A percentile compares a stretch with the other conserved stretches of the same genome.
These are phyloP conservation scores for Calocybe gambosa DNA, from an alignment of 1,284 basidiomycete species.

Conservation along the genomic window DNA sequence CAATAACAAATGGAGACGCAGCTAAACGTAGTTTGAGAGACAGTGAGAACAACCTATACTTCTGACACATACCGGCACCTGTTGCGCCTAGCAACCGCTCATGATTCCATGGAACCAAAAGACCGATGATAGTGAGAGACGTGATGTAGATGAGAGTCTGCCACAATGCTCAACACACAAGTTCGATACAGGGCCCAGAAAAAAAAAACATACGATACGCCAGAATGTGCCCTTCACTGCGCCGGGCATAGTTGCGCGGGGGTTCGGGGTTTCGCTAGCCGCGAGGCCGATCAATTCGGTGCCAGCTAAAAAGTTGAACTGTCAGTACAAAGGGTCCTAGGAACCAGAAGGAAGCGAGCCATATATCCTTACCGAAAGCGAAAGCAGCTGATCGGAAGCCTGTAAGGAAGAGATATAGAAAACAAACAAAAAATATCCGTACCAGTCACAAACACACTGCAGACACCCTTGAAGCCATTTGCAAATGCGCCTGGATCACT, in stretches of 20 bases:
- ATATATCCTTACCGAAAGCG: slow-evolving; percentile 39
- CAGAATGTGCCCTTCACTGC: slow-evolving; percentile 44
- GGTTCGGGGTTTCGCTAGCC: slow-evolving; percentile 54
- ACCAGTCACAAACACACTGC: slow-evolving; percentile 37
- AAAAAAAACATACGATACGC: slow-evolving; percentile 35
- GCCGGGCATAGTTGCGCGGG: slow-evolving; percentile 52
- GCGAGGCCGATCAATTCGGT: slow-evolving; percentile 68
- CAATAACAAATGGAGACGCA: slow-evolving; percentile 60
- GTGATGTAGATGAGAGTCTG: slow-evolving; percentile 38
- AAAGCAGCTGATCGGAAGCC: slow-evolving; percentile 36
- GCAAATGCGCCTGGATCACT: slow-evolving; percentile 44
- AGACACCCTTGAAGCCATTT: slow-evolving; percentile 40
- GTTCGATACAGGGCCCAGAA: too few relatives aligned
- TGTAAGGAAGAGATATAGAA: background rate
- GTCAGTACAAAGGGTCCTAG: background rate
- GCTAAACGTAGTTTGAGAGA: slow-evolving; percentile 27
- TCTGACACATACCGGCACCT: slow-evolving; percentile 23
- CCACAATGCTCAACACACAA: background rate
- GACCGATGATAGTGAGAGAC: slow-evolving; percentile 33
- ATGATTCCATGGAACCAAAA: slow-evolving; percentile 19
- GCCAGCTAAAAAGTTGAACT: slow-evolving; percentile 34
- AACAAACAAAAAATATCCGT: slow-evolving; percentile 1
- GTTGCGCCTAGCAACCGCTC: slow-evolving; percentile 24
- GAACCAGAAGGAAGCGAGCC: background rate
- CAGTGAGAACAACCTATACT: background rate